Evolutionary conservation across 208 protist species (phyloP).

Genomic region (Naegleria lovaniensis): DNA sequence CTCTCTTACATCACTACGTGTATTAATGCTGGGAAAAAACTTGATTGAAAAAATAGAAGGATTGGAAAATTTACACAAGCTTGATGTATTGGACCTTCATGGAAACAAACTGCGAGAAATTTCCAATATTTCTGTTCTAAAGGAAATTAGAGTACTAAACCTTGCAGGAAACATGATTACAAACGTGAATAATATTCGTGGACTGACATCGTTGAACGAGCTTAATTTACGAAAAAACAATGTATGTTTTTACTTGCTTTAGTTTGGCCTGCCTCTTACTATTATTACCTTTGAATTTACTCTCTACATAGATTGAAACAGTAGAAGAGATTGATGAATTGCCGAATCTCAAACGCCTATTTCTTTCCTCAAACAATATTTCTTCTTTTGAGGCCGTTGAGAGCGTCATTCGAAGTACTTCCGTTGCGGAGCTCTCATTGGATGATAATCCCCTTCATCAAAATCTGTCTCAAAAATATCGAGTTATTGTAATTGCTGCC

Average conservation of each 20-base stretch:
- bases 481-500: neutral
- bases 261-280: too few relatives aligned
- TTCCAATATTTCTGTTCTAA: neutral
- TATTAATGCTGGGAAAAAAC: neutral
- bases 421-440: neutral
- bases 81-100: neutral
- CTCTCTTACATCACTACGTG: neutral
- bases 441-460: neutral
- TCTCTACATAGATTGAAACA: neutral
- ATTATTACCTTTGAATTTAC: too few relatives aligned
- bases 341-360: neutral
- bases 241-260: too few relatives aligned
- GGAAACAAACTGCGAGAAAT: neutral
- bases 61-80: neutral
- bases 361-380: neutral
- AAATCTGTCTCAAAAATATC: neutral
- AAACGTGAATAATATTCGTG: neutral
- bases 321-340: neutral
- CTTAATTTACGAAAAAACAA: neutral
- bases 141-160: neutral
- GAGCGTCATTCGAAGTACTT: neutral
- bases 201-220: neutral
- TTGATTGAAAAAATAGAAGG: neutral
- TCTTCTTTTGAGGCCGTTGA: neutral
- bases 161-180: neutral